phyloP scores from a whole-genome alignment of 768 basidiomycete species.

The Mycena amicta region DNA sequence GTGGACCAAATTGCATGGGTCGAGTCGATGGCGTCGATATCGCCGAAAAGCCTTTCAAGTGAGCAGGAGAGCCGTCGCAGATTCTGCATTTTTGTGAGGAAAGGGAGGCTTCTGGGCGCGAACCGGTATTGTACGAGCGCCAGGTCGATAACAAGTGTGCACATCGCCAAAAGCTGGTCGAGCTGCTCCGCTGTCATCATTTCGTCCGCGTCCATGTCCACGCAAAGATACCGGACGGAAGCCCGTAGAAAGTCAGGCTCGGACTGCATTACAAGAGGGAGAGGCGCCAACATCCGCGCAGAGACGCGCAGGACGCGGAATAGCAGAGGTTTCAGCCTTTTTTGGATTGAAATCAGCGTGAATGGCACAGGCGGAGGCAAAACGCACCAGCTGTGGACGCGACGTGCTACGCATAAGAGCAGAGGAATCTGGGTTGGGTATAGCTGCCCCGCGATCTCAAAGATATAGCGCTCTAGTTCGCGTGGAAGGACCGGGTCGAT shows the following conservation, averaged over 20 bases:
- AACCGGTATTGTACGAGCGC: neutral
- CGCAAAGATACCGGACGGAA: neutral
- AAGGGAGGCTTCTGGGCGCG: neutral
- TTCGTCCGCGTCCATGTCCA: neutral
- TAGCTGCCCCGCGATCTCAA: neutral
- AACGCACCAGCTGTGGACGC: neutral
- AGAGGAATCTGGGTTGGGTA: neutral
- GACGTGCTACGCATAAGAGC: neutral
- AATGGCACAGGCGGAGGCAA: neutral
- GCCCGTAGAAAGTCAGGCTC: neutral
- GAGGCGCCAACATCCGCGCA: neutral
- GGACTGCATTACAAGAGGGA: neutral
- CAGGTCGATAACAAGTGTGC: neutral
- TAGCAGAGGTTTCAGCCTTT: neutral
- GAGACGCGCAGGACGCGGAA: neutral
- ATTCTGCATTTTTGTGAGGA: neutral
- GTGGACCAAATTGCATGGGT: neutral
- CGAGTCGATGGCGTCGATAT: neutral
- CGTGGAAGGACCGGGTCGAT: too few relatives aligned
- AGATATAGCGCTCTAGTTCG: neutral
- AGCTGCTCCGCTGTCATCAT: neutral
- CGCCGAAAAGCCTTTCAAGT: neutral
- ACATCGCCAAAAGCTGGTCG: neutral
- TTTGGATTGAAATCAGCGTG: neutral
- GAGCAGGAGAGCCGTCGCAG: neutral